A percentile compares a stretch with the other conserved stretches of the same genome.
Conservation (phyloP, 176 grass and related monocot genomes). For the Aechmea fasciata region DNA sequence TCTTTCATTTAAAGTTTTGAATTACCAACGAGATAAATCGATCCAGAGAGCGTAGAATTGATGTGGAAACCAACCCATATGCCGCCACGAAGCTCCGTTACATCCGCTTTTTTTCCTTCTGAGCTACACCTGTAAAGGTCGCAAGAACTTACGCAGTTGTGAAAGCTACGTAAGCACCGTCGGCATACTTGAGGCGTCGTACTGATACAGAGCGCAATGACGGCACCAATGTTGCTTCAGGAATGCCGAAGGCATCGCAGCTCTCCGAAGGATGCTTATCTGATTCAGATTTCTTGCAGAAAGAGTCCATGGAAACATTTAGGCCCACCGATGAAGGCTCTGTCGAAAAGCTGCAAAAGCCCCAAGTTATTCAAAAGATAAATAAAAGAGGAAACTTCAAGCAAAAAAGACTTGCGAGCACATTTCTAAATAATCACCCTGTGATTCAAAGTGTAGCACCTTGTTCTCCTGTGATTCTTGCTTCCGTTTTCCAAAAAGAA, state of each 20-base stretch:
- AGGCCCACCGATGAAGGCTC: constrained; percentile 43
- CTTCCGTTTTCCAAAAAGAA: too few species aligned
- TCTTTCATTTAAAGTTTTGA: not conserved
- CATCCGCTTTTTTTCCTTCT: not conserved
- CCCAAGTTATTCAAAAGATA: not conserved
- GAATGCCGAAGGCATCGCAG: constrained; percentile 25
- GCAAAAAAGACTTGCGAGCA: not conserved
- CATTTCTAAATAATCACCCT: not conserved
- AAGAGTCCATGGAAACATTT: constrained; percentile 40
- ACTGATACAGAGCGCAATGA: constrained; percentile 24
- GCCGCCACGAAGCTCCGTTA: not conserved
- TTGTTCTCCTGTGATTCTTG: too few species aligned
- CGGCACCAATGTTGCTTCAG: constrained; percentile 26
- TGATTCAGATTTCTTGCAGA: constrained; percentile 1
- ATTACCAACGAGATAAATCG: not conserved
- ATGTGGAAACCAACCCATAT: not conserved
- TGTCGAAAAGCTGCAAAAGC: constrained; percentile 27
- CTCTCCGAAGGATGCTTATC: not conserved
- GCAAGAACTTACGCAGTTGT: constrained; percentile 22
- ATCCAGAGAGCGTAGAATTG: not conserved
- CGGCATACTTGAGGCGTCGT: constrained; percentile 36
- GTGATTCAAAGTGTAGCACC: too few species aligned
- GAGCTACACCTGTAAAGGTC: not conserved
- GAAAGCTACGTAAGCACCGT: constrained; percentile 30
- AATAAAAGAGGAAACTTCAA: not conserved